Conservation (phyloP, 306 rosid species). For the Trifolium repens region DNA sequence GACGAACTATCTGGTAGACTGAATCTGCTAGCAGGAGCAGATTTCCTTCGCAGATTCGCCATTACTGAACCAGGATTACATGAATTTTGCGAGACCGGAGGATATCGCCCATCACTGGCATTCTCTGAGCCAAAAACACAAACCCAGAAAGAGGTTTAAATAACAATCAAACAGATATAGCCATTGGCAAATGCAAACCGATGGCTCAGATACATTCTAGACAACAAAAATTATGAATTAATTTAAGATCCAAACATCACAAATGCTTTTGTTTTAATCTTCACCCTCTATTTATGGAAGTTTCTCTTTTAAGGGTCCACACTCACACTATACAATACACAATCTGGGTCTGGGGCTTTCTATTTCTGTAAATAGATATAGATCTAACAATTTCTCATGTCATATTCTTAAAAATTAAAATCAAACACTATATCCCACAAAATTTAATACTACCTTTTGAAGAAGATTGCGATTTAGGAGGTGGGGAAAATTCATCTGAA, state of each 20-base stretch:
- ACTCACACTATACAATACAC: background rate
- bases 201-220: background rate
- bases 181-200: background rate
- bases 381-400: slow-evolving; percentile 16
- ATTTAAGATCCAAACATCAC: slow-evolving; percentile 27
- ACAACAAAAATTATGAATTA: background rate
- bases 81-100: slow-evolving; percentile 55
- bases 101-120: slow-evolving; percentile 64
- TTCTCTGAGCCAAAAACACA: slow-evolving; percentile 56
- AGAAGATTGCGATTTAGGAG: slow-evolving; percentile 66
- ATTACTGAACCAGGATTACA: slow-evolving; percentile 55
- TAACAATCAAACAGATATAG: slow-evolving; percentile 26
- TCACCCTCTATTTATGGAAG: background rate
- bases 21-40: slow-evolving; percentile 47
- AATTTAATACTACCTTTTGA: slow-evolving; percentile 65
- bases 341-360: background rate
- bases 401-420: slow-evolving; percentile 15
- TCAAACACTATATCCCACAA: slow-evolving; percentile 8
- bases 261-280: background rate
- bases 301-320: background rate
- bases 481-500: slow-evolving; percentile 73
- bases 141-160: slow-evolving; percentile 22
- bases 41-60: slow-evolving; percentile 57
- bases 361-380: slow-evolving; percentile 12
- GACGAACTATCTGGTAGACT: slow-evolving; percentile 64